Evolutionary conservation across 2,329 filamentous ascomycete genomes (phyloP).

Genomic region (Pyrenophora seminiperda): DNA sequence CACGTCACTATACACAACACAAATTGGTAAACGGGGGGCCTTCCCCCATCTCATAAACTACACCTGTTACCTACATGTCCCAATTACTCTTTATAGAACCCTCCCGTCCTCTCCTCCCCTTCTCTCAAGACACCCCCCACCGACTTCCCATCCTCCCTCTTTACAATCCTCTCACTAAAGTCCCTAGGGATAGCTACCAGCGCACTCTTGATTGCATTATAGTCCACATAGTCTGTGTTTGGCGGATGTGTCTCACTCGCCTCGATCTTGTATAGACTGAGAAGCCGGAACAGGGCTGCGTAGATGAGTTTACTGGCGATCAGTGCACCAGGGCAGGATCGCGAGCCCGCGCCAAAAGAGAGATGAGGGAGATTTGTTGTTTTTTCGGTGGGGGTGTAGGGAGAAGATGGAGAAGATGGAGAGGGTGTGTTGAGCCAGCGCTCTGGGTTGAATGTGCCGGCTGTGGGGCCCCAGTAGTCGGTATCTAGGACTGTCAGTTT

Average conservation of each 20-base stretch:
- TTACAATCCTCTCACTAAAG: slow-evolving; percentile 63
- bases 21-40: no score
- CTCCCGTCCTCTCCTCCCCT: slow-evolving; percentile 54
- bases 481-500: slow-evolving; percentile 53
- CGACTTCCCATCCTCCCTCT: slow-evolving; percentile 50
- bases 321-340: slow-evolving; percentile 58
- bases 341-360: slow-evolving; percentile 59
- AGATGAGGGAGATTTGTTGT: slow-evolving; percentile 44
- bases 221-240: slow-evolving; percentile 67
- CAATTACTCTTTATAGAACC: slow-evolving; percentile 51
- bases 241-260: slow-evolving; percentile 57
- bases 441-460: slow-evolving; percentile 55
- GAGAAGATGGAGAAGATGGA: neutral
- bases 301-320: slow-evolving; percentile 60
- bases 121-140: slow-evolving; percentile 50
- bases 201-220: slow-evolving; percentile 65
- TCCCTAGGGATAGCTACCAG: slow-evolving; percentile 64
- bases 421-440: slow-evolving; percentile 50
- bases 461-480: slow-evolving; percentile 56
- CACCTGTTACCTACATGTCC: neutral
- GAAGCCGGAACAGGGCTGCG: slow-evolving; percentile 55
- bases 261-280: slow-evolving; percentile 58
- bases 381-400: neutral
- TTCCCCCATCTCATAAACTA: no score
- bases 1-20: no score